Base-by-base conservation (phyloP, 257 asterid species). In the Nicotiana tomentosiformis region DNA sequence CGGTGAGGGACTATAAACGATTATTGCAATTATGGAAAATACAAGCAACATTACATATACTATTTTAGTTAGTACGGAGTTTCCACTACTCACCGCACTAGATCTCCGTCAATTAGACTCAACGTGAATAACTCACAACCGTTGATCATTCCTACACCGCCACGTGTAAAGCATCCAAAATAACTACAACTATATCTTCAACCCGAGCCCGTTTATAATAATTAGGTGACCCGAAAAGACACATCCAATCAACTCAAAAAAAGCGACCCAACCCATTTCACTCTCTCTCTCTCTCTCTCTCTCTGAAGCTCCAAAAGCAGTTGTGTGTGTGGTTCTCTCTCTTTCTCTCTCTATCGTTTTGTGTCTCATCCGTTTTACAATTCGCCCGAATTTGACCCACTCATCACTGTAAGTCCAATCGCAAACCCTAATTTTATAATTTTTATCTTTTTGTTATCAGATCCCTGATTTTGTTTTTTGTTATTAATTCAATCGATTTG, bases 341-440 rank as follows among this genome's bases (percentile, higher is more conserved):
- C 87, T 77, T 76, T 67, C 83, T 68, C 83, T 76, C 70, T 66
- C 82, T 62, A 33, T 81, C 65, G 49, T 61, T 62, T 30, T 35
- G 83, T 30, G n/a, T 84, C 86, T 85, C 88, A 84, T 87, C 90
- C 72, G 46, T 83, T 84, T 84, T 82, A 80, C 46, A 65, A 46
- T 82, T 87, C 82, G 61, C 78, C 81, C 84, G 82, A 84, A 85
- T 88, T 89, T 84, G 82, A 86, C 87, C 89, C 86, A 72, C 83
- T 69, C 80, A 76, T 61, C 82, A 83, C 92, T 85, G 94, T 93
- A 90, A 89, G 93, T 85, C 56, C 46, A 53, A 11, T 35, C 53
- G 46, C 56, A 65, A 83, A 67, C 86, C 83, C 86, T 88, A 66
- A 53, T 62, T 68, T 15, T 15, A 23, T 57, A 10, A 5, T 2